Percentiles rank a stretch among this genome's conserved stretches.
Evolutionary conservation across 164 flowering plant species (phyloP).

Genomic region (Pachysandra terminalis): DNA sequence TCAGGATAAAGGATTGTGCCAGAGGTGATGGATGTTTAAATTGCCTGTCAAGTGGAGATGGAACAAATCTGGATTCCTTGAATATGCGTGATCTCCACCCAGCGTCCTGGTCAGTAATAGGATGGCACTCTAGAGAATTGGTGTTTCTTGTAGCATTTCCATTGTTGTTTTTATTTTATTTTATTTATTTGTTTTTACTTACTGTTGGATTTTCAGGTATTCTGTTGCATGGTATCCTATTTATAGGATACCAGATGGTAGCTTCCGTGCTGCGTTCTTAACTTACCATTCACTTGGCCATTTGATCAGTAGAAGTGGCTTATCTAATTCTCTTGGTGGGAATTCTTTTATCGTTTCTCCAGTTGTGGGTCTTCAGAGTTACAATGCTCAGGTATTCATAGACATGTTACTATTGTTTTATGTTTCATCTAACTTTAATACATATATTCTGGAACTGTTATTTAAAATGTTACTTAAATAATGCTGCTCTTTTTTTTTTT

Average conservation of each 20-base stretch:
- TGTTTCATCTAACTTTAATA: neutral
- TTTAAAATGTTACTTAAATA: no score
- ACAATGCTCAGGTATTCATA: constrained; percentile 63
- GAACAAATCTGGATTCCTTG: constrained; percentile 33
- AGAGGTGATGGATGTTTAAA: constrained; percentile 28
- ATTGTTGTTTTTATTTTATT: neutral
- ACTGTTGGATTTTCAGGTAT: constrained; percentile 49
- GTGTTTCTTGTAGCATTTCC: neutral
- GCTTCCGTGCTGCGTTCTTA: constrained; percentile 66
- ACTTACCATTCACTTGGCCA: constrained; percentile 82
- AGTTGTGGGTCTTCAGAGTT: constrained; percentile 69
- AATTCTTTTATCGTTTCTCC: constrained; percentile 46
- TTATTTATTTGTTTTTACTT: no score
- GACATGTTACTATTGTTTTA: neutral
- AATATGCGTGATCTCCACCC: constrained; percentile 60
- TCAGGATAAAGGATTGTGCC: constrained; percentile 61
- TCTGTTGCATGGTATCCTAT: constrained; percentile 95
- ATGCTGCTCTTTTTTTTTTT: no score
- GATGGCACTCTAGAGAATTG: neutral
- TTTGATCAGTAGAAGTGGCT: constrained; percentile 31
- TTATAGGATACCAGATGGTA: constrained; percentile 70
- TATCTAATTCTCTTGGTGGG: constrained; percentile 14
- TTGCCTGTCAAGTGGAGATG: constrained; percentile 51
- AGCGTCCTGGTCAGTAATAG: constrained; percentile 58
- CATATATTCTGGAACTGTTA: neutral